Conservation (phyloP, 2,329 filamentous ascomycete species). For the Colletotrichum liaoningense region DNA sequence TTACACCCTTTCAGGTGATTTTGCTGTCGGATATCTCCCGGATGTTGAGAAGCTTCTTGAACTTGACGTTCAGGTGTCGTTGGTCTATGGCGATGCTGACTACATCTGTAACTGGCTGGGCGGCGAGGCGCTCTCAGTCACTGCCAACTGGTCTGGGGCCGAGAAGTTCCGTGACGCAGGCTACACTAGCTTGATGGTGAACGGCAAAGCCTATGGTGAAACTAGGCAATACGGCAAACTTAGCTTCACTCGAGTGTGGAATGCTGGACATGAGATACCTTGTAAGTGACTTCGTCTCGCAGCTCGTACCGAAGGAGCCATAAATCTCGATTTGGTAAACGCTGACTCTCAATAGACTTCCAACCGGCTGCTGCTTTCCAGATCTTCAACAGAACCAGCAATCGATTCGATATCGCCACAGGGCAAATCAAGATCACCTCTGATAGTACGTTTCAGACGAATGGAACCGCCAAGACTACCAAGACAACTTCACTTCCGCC, state of each 20-base stretch:
- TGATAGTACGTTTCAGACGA: constrained; percentile 9
- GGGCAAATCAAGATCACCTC: constrained; percentile 46
- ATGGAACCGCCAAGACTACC: constrained; percentile 10
- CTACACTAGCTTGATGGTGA: constrained; percentile 72
- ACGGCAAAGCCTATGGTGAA: constrained; percentile 69
- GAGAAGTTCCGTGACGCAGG: constrained; percentile 69
- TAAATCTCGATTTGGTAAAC: constrained; percentile 28
- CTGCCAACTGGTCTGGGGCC: constrained; percentile 71
- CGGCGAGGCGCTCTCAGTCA: constrained; percentile 39
- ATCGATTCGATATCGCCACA: constrained; percentile 57
- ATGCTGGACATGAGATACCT: constrained; percentile 59
- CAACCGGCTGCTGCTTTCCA: constrained; percentile 58
- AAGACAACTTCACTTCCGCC: not conserved
- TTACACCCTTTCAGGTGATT: constrained; percentile 14
- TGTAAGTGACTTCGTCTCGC: constrained; percentile 41
- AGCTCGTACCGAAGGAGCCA: constrained; percentile 40
- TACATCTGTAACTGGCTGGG: no score
- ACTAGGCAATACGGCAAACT: constrained; percentile 76
- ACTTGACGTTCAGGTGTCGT: no score
- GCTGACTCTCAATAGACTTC: constrained; percentile 46
- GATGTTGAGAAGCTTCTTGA: constrained; percentile 4
- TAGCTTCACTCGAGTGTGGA: constrained; percentile 66
- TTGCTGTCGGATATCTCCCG: constrained; percentile 20
- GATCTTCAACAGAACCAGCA: constrained; percentile 62
- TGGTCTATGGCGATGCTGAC: no score